Evolutionary conservation across 2,329 filamentous ascomycete genomes (phyloP).

Genomic region (Talaromyces rugulosus): DNA sequence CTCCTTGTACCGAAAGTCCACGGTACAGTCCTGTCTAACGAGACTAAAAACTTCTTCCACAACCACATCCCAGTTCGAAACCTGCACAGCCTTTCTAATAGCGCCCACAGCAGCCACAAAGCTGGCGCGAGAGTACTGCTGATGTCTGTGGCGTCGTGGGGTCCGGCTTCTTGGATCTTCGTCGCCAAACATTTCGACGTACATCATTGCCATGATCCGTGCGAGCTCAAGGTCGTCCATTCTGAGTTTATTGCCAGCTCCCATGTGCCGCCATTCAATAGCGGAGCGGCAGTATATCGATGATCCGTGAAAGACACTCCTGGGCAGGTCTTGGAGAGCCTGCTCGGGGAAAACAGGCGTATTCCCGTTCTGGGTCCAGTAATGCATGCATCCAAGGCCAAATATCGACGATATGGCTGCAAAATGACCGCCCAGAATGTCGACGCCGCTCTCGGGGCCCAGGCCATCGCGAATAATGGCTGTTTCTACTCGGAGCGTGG

Average conservation of each 20-base stretch:
- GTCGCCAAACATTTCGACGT: neutral
- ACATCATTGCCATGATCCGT: neutral
- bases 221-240: neutral
- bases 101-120: conserved; percentile 22
- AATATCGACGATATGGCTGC: neutral
- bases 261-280: neutral
- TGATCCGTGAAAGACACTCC: neutral
- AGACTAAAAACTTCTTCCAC: neutral
- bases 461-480: neutral
- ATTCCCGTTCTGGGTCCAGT: neutral
- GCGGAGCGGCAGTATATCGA: neutral
- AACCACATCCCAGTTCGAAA: conserved; percentile 9
- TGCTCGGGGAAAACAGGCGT: neutral
- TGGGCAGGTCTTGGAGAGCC: neutral
- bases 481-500: neutral
- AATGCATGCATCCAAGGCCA: neutral
- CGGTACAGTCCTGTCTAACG: neutral
- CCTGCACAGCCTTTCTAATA: conserved; percentile 18
- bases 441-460: neutral
- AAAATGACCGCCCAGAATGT: neutral
- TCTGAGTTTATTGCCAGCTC: neutral
- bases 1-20: neutral
- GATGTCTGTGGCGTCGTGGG: conserved; percentile 3
- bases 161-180: neutral
- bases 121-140: conserved; percentile 22